phyloP scores from a whole-genome alignment of 768 basidiomycete species.

The Amanita brunnescens region DNA sequence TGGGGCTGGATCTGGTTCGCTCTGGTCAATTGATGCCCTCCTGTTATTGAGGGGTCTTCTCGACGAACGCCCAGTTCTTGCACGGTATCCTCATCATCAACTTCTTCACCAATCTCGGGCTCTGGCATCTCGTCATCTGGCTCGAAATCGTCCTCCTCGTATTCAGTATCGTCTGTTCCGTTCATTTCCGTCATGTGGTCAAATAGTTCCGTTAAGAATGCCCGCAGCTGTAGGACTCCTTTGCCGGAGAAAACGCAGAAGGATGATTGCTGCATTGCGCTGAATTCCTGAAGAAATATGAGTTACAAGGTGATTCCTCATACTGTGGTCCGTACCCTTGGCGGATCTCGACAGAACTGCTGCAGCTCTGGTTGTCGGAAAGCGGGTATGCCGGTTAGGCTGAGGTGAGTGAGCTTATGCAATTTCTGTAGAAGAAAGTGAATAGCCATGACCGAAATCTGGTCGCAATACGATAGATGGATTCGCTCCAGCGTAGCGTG shows the following conservation, averaged over 20 bases:
- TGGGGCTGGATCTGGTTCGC: conserved; percentile 18
- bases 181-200: conserved; percentile 68
- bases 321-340: conserved; percentile 48
- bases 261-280: conserved; percentile 73
- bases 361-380: conserved; percentile 84
- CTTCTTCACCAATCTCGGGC: conserved; percentile 25
- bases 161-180: conserved; percentile 61
- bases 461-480: conserved; percentile 95
- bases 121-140: conserved; percentile 41
- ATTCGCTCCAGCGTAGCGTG: conserved; percentile 88
- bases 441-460: conserved; percentile 85
- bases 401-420: conserved; percentile 89
- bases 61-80: conserved; percentile 11
- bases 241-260: conserved; percentile 97
- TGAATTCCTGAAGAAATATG: conserved; percentile 64
- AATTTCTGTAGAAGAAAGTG: conserved; percentile 85
- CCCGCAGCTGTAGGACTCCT: conserved; percentile 76
- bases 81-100: conserved; percentile 24
- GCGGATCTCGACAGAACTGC: conserved; percentile 82
- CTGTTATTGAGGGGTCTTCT: conserved; percentile 12
- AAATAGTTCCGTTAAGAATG: conserved; percentile 69
- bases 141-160: conserved; percentile 50
- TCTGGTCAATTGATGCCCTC: conserved; percentile 2
- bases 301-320: background rate
- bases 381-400: conserved; percentile 92